Conservation (phyloP, 805 yeast genomes). For the Candida parachauliodes region DNA sequence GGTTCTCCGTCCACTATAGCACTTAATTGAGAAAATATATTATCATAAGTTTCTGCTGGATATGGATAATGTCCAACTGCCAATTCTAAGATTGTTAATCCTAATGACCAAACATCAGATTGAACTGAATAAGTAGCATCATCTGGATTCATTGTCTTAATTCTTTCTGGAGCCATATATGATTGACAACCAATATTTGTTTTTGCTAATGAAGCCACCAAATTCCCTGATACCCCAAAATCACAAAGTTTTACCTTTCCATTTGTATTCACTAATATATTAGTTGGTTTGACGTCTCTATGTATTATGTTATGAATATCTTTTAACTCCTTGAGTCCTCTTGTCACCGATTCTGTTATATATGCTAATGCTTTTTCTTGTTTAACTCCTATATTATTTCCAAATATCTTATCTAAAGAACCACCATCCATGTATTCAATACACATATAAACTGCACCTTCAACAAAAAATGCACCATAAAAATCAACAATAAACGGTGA, state of each 20-base stretch:
- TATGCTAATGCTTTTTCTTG: conserved; percentile 79
- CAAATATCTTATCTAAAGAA: conserved; percentile 82
- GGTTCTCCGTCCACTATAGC: conserved; percentile 97
- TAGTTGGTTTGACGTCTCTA: conserved; percentile 96
- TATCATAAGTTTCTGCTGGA: conserved; percentile 88
- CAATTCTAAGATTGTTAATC: conserved; percentile 82
- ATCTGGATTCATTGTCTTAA: conserved; percentile 68
- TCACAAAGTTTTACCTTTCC: conserved; percentile 94
- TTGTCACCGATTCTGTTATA: conserved; percentile 73
- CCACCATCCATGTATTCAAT: conserved; percentile 98
- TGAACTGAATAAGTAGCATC: conserved; percentile 85
- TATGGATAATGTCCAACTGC: conserved; percentile 94
- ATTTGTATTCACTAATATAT: conserved; percentile 71
- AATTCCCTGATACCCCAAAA: conserved; percentile 92
- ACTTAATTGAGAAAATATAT: conserved; percentile 86
- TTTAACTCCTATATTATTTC: conserved; percentile 51
- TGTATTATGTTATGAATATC: conserved; percentile 91
- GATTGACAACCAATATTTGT: conserved; percentile 98
- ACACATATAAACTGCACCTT: conserved; percentile 97
- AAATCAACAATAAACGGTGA: conserved; percentile 93
- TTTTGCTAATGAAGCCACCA: conserved; percentile 91
- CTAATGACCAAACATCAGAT: conserved; percentile 94
- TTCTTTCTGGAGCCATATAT: conserved; percentile 98
- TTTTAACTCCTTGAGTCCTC: conserved; percentile 79
- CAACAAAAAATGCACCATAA: conserved; percentile 95